A percentile compares a stretch with the other conserved stretches of the same genome.
Evolutionary conservation across 495 filamentous ascomycete species (phyloP).

Genomic region (Talaromyces wortmannii): DNA sequence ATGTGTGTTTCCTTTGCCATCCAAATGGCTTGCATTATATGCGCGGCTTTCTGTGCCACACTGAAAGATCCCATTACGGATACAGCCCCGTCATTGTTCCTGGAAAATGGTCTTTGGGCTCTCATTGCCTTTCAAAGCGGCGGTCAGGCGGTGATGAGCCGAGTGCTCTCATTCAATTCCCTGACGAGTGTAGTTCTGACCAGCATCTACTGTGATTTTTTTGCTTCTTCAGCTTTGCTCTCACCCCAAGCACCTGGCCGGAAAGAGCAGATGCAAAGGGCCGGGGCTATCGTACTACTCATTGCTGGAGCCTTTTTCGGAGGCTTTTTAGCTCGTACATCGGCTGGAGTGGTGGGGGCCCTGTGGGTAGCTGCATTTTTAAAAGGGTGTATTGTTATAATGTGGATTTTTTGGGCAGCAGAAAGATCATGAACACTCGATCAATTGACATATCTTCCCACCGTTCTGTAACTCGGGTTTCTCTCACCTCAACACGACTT

Average conservation of each 20-base stretch:
- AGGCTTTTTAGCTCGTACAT: conserved; percentile 49
- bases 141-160: conserved; percentile 62
- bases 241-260: conserved; percentile 28
- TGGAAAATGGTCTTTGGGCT: conserved; percentile 53
- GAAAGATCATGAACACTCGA: too few species aligned
- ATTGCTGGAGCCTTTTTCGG: conserved; percentile 54
- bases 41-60: conserved; percentile 55
- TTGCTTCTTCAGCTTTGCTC: conserved; percentile 53
- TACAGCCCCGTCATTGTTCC: conserved; percentile 27
- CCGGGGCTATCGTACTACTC: conserved; percentile 50
- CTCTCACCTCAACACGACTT: too few species aligned
- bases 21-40: conserved; percentile 45
- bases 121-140: conserved; percentile 64
- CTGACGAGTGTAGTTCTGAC: conserved; percentile 67
- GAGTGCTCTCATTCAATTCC: conserved; percentile 53
- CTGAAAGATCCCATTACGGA: conserved; percentile 16
- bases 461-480: too few species aligned
- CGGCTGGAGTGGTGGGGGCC: conserved; percentile 50
- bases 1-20: conserved; percentile 52
- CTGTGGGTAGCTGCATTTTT: conserved; percentile 55
- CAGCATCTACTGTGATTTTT: conserved; percentile 65
- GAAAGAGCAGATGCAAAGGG: conserved; percentile 51
- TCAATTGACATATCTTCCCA: too few species aligned
- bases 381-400: conserved; percentile 43
- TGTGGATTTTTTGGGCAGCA: conserved; percentile 49